These are phyloP conservation scores for Podaxis sp. DNA, from an alignment of 768 basidiomycete species.

Conservation along the genomic window DNA sequence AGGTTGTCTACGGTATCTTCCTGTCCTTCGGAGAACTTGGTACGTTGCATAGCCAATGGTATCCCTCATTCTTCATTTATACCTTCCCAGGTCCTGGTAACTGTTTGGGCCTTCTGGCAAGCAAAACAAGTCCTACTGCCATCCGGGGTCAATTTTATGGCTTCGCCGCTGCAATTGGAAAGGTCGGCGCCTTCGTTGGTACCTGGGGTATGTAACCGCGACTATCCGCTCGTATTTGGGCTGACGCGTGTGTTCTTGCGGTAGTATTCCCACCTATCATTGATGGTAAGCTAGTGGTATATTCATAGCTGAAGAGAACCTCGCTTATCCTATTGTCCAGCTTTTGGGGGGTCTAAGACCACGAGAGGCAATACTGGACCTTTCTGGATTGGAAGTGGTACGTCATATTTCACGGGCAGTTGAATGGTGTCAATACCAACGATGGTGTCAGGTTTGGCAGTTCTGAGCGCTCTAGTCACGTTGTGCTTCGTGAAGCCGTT, in stretches of 20 bases:
- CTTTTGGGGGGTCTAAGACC: constrained; percentile 55
- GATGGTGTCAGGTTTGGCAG: constrained; percentile 51
- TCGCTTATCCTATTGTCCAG: constrained; percentile 29
- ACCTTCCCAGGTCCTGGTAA: constrained; percentile 68
- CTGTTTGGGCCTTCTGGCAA: constrained; percentile 79
- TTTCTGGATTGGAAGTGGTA: constrained; percentile 83
- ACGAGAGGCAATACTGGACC: constrained; percentile 75
- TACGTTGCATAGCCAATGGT: constrained; percentile 18
- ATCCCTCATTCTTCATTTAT: neutral
- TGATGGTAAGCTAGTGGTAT: constrained; percentile 34
- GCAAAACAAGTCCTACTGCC: constrained; percentile 84
- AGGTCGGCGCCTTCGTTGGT: constrained; percentile 80
- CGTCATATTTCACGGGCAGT: constrained; percentile 13
- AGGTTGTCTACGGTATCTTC: constrained; percentile 91
- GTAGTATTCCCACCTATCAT: constrained; percentile 72
- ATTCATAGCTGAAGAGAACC: neutral
- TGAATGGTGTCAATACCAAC: constrained; percentile 2
- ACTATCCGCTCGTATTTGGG: neutral
- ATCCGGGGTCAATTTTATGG: constrained; percentile 87
- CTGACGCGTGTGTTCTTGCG: constrained; percentile 1
- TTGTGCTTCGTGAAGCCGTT: constrained; percentile 75
- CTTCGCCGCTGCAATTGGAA: constrained; percentile 80
- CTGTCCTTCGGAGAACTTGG: constrained; percentile 86
- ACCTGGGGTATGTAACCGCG: constrained; percentile 60
- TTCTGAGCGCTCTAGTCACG: constrained; percentile 73